Conservation (phyloP, 306 rosid genomes). For the Cicer arietinum region DNA sequence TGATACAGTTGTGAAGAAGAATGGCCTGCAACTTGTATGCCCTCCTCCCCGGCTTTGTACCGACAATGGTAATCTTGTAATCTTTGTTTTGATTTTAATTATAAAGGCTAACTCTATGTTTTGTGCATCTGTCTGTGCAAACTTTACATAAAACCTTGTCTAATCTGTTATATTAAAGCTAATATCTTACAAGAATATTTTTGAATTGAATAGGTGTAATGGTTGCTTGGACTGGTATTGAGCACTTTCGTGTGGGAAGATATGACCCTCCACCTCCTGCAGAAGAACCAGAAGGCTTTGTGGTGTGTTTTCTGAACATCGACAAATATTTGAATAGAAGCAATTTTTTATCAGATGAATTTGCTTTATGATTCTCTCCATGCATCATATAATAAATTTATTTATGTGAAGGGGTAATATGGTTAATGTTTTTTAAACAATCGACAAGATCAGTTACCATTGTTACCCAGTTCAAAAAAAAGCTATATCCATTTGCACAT, state of each 20-base stretch:
- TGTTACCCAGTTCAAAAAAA: not conserved
- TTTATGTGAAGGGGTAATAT: not conserved
- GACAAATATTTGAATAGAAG: constrained; percentile 19
- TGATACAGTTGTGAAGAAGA: constrained; percentile 70
- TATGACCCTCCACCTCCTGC: constrained; percentile 94
- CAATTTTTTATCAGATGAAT: constrained; percentile 19
- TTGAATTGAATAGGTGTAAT: constrained; percentile 72
- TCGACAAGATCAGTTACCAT: constrained; percentile 15
- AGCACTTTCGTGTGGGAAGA: constrained; percentile 84
- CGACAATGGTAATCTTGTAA: constrained; percentile 76
- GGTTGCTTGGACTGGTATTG: constrained; percentile 99
- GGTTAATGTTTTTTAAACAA: not conserved
- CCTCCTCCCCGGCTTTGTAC: constrained; percentile 98
- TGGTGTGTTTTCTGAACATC: constrained; percentile 61
- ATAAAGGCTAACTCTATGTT: constrained; percentile 26
- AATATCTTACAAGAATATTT: constrained; percentile 1
- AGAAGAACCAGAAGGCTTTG: constrained; percentile 79
- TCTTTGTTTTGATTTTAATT: constrained; percentile 28
- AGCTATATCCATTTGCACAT: not conserved
- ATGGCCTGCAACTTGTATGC: constrained; percentile 75
- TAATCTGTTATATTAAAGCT: constrained; percentile 14
- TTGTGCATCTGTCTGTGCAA: constrained; percentile 34
- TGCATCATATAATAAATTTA: not conserved
- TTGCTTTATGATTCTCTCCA: constrained; percentile 15
- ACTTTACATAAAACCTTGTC: constrained; percentile 4